phyloP scores from a whole-genome alignment of 2,329 filamentous ascomycete species.

The Teratosphaeria viscida region DNA sequence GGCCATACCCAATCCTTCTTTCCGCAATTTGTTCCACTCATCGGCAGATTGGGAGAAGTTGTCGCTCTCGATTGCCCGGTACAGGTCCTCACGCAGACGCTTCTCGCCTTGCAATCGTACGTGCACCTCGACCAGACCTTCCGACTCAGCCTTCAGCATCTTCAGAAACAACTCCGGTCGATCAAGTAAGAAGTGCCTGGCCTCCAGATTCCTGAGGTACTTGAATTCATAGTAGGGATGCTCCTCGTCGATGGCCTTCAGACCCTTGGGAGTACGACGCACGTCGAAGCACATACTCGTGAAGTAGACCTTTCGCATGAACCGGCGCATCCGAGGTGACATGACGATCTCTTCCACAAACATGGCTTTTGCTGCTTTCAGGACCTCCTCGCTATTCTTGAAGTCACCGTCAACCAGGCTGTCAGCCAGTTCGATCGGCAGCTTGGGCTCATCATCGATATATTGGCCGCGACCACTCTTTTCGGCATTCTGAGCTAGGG shows the following conservation, averaged over 20 bases:
- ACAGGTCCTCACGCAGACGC: constrained; percentile 65
- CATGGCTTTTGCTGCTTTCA: constrained; percentile 72
- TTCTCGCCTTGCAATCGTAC: constrained; percentile 67
- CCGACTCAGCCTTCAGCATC: constrained; percentile 95
- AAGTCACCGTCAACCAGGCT: constrained; percentile 63
- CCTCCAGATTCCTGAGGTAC: constrained; percentile 79
- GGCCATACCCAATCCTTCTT: constrained; percentile 72
- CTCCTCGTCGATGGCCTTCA: constrained; percentile 86
- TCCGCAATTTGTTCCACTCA: constrained; percentile 83
- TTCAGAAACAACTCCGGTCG: constrained; percentile 85
- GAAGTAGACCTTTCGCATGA: constrained; percentile 75
- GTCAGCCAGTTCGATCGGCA: constrained; percentile 81
- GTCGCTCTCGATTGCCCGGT: constrained; percentile 80
- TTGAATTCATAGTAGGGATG: constrained; percentile 98
- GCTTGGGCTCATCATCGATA: constrained; percentile 70
- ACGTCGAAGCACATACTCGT: constrained; percentile 76
- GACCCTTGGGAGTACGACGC: constrained; percentile 82
- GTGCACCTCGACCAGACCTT: constrained; percentile 79
- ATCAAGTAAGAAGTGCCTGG: constrained; percentile 56
- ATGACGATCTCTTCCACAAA: constrained; percentile 83
- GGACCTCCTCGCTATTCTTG: constrained; percentile 61
- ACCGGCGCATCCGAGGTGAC: constrained; percentile 81
- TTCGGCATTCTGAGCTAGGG: constrained; percentile 76
- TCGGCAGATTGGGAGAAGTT: constrained; percentile 92
- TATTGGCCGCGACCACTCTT: constrained; percentile 68